Evolutionary conservation across 176 grass and related monocot genomes (phyloP).

Genomic region (Lolium rigidum): DNA sequence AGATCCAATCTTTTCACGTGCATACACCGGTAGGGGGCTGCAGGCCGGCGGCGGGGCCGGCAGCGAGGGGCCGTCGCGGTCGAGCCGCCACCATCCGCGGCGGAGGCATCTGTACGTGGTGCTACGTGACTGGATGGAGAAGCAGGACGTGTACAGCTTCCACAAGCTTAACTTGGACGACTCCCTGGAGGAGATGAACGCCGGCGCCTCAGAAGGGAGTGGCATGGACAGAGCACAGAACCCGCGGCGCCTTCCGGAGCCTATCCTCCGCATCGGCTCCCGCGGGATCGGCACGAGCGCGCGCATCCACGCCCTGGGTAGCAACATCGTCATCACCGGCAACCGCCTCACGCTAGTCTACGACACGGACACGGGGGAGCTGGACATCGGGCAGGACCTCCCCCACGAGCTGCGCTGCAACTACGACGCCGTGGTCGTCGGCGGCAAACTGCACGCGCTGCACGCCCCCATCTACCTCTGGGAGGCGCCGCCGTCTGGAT

Average conservation of each 20-base stretch:
- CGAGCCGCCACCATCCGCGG: neutral
- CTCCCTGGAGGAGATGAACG: neutral
- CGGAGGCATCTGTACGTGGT: neutral
- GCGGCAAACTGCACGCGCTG: neutral
- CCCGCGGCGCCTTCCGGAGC: neutral
- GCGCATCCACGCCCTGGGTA: neutral
- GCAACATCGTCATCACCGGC: neutral
- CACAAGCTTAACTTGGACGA: neutral
- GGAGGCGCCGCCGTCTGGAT: neutral
- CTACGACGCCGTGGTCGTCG: neutral
- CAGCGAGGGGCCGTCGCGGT: no score
- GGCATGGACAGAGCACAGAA: neutral
- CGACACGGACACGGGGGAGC: neutral
- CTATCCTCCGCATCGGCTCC: neutral
- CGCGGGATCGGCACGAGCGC: neutral
- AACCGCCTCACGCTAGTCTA: neutral
- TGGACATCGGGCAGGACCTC: neutral
- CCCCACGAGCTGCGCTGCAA: neutral
- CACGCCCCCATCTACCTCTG: neutral
- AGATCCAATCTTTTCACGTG: neutral
- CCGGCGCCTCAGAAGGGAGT: neutral
- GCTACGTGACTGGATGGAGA: neutral
- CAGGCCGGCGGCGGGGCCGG: no score
- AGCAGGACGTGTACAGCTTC: neutral
- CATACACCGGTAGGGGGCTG: neutral